phyloP scores from a whole-genome alignment of 139 green algal genomes.

The Spirogloea muscicola region DNA sequence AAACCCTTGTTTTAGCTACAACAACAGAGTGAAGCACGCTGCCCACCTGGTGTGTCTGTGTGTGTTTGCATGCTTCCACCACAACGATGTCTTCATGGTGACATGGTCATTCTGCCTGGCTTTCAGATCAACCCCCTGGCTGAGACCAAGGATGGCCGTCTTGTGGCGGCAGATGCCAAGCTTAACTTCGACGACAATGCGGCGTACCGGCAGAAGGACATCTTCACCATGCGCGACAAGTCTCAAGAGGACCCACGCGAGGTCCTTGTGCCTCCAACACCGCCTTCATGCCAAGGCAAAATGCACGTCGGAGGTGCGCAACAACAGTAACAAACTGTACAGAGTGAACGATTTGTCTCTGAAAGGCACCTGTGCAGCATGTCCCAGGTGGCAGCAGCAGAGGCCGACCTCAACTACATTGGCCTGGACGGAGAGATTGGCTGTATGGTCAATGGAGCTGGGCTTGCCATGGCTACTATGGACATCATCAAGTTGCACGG shows the following conservation, averaged over 20 bases:
- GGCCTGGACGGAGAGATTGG: slow-evolving; percentile 84
- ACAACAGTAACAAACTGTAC: too few species aligned
- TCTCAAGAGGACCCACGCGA: slow-evolving; percentile 79
- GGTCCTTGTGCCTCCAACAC: too few species aligned
- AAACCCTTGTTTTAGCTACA: too few species aligned
- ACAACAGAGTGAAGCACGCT: too few species aligned
- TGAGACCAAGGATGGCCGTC: slow-evolving; percentile 68
- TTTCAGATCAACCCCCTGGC: slow-evolving; percentile 87
- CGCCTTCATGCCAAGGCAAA: too few species aligned
- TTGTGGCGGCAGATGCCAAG: slow-evolving; percentile 96
- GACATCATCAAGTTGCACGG: slow-evolving; percentile 99
- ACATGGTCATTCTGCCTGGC: slow-evolving; percentile 22
- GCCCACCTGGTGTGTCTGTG: too few species aligned
- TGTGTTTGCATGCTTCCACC: too few species aligned
- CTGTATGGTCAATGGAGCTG: slow-evolving; percentile 89
- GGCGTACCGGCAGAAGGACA: slow-evolving; percentile 86
- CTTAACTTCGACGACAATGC: slow-evolving; percentile 99
- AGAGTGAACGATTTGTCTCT: too few species aligned
- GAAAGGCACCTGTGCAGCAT: too few species aligned
- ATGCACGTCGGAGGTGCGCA: too few species aligned
- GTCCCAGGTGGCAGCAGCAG: slow-evolving; percentile 65
- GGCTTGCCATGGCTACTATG: slow-evolving; percentile 99
- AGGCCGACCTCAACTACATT: slow-evolving; percentile 99
- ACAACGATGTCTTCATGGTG: too few species aligned
- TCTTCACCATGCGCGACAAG: slow-evolving; percentile 83